Conservation (phyloP, 208 protist genomes). For the Leishmania turanica region DNA sequence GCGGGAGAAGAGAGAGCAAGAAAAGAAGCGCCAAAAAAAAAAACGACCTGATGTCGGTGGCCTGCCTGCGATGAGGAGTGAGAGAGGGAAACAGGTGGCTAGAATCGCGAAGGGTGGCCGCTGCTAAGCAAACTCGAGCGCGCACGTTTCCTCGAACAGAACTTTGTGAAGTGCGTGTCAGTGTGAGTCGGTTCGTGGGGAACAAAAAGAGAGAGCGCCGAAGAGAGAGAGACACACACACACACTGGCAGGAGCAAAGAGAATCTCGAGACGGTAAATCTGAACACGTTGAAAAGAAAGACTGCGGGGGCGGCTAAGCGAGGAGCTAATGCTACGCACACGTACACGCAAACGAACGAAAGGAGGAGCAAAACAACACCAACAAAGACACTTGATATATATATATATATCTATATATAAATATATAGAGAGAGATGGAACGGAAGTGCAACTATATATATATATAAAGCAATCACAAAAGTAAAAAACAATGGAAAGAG, state of each 20-base stretch:
- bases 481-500: constrained; percentile 2
- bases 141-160: not conserved
- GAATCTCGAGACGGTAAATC: not conserved
- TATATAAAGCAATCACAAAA: not conserved
- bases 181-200: not conserved
- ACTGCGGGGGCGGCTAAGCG: not conserved
- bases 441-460: not conserved
- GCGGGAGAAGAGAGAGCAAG: not conserved
- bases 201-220: not conserved
- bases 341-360: not conserved
- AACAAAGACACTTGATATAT: not conserved
- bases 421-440: not conserved
- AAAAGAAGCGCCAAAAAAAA: not conserved
- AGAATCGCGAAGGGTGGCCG: not conserved
- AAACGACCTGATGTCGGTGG: not conserved
- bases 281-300: not conserved
- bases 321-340: not conserved
- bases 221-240: not conserved
- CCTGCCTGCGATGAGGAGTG: not conserved
- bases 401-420: not conserved
- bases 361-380: not conserved
- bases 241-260: not conserved
- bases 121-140: constrained; percentile 6
- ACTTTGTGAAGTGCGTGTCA: constrained; percentile 3
- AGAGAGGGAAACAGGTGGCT: not conserved